A percentile compares a stretch with the other conserved stretches of the same genome.
phyloP scores from a whole-genome alignment of 2,329 filamentous ascomycete species.

The Penicillium sp. region DNA sequence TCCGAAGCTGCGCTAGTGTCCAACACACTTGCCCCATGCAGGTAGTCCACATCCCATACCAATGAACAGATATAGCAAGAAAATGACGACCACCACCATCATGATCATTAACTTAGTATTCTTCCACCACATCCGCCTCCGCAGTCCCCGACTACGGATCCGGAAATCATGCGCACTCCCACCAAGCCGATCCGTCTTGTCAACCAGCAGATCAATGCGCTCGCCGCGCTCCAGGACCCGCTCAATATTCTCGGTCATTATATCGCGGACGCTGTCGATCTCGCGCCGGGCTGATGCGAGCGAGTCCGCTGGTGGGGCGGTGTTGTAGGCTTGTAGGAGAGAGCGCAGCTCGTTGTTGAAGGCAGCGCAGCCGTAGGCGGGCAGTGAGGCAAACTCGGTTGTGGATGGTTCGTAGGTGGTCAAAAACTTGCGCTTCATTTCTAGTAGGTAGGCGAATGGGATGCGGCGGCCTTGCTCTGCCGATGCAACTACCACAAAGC shows the following conservation, averaged over 20 bases:
- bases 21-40: conserved; percentile 41
- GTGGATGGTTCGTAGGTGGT: conserved; percentile 55
- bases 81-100: conserved; percentile 59
- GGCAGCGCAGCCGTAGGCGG: conserved; percentile 77
- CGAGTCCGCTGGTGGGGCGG: conserved; percentile 68
- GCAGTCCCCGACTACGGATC: conserved; percentile 72
- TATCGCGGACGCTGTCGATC: conserved; percentile 83
- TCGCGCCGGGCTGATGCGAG: conserved; percentile 74
- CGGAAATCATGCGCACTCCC: conserved; percentile 84
- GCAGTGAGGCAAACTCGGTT: conserved; percentile 67
- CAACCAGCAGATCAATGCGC: conserved; percentile 83
- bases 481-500: conserved; percentile 82
- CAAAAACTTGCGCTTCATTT: conserved; percentile 82
- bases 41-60: conserved; percentile 65
- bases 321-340: conserved; percentile 77
- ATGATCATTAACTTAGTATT: conserved; percentile 90
- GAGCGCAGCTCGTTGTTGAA: conserved; percentile 73
- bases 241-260: conserved; percentile 95
- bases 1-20: conserved; percentile 11
- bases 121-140: conserved; percentile 99
- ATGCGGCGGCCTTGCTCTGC: conserved; percentile 73
- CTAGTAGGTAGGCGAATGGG: conserved; percentile 83
- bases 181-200: conserved; percentile 89
- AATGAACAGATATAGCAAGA: conserved; percentile 62
- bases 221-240: conserved; percentile 80